Percentiles rank a stretch among this genome's conserved stretches.
These are phyloP conservation scores for Coemansia sp. DNA, from an alignment of 192 early-diverging fungal species.

Conservation along the genomic window DNA sequence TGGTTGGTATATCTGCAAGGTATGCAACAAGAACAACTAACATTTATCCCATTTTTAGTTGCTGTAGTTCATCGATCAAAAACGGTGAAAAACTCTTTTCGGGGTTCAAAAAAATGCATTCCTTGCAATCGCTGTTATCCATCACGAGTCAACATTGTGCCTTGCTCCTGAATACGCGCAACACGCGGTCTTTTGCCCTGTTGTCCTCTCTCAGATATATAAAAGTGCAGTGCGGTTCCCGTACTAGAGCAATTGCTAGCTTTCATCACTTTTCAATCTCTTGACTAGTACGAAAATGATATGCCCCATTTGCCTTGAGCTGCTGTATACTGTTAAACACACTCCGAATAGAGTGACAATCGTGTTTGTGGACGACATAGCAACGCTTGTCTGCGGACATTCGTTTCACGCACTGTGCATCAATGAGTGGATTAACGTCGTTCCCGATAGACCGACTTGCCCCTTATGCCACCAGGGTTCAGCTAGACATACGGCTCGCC, in stretches of 20 bases:
- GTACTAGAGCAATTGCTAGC: background rate
- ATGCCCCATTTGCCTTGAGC: constrained; percentile 5
- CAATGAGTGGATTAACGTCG: background rate
- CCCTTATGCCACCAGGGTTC: background rate
- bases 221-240: too few species aligned
- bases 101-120: too few species aligned
- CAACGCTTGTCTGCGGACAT: background rate
- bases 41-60: too few species aligned
- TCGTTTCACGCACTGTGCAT: background rate
- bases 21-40: too few species aligned
- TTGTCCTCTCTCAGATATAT: too few species aligned
- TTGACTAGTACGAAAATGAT: background rate
- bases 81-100: too few species aligned
- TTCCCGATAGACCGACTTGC: background rate
- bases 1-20: too few species aligned
- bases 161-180: background rate
- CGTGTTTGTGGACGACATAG: background rate
- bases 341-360: background rate
- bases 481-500: background rate
- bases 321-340: background rate
- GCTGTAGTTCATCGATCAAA: too few species aligned
- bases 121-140: background rate
- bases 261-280: background rate
- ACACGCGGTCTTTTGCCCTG: too few species aligned
- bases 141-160: background rate